A percentile compares a stretch with the other conserved stretches of the same genome.
phyloP scores from a whole-genome alignment of 805 yeast genomes.

The Hermanozyma aechmeae region DNA sequence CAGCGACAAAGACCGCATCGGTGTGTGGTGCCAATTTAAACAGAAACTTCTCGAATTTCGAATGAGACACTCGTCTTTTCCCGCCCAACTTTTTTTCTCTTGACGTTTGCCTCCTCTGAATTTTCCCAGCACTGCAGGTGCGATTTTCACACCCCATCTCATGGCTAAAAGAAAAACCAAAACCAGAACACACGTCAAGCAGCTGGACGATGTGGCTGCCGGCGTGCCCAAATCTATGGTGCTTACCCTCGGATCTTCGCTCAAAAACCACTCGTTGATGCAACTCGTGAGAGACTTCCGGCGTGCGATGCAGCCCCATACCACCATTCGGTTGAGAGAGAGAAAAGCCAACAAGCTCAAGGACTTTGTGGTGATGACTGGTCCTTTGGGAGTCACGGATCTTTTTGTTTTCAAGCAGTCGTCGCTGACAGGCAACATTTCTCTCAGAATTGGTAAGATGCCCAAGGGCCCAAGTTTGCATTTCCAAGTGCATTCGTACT shows the following conservation, averaged over 20 bases:
- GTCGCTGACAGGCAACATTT: constrained; percentile 66
- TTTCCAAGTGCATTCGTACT: constrained; percentile 68
- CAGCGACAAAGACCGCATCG: too few relatives aligned
- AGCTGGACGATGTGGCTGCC: constrained; percentile 54
- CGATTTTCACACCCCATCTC: not conserved
- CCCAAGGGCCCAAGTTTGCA: constrained; percentile 94
- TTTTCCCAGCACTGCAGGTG: too few relatives aligned
- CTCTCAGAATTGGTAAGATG: constrained; percentile 74
- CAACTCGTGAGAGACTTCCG: constrained; percentile 86
- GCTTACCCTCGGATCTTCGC: constrained; percentile 68
- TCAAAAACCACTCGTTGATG: constrained; percentile 70
- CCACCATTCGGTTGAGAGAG: constrained; percentile 82
- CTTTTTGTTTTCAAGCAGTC: constrained; percentile 80
- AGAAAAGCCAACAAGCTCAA: constrained; percentile 78
- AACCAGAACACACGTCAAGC: constrained; percentile 76
- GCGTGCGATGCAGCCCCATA: constrained; percentile 90
- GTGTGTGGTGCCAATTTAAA: too few relatives aligned
- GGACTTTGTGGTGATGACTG: constrained; percentile 97
- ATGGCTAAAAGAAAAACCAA: constrained; percentile 45
- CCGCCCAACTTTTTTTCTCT: not conserved
- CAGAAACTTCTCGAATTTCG: too few relatives aligned
- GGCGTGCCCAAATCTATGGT: constrained; percentile 93
- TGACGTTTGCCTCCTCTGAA: too few relatives aligned
- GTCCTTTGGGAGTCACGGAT: constrained; percentile 90
- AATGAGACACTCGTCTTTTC: not conserved